A percentile compares a stretch with the other conserved stretches of the same genome.
These are phyloP conservation scores for Xanthoparmelia taractica DNA, from an alignment of 495 filamentous ascomycete species.

Conservation along the genomic window DNA sequence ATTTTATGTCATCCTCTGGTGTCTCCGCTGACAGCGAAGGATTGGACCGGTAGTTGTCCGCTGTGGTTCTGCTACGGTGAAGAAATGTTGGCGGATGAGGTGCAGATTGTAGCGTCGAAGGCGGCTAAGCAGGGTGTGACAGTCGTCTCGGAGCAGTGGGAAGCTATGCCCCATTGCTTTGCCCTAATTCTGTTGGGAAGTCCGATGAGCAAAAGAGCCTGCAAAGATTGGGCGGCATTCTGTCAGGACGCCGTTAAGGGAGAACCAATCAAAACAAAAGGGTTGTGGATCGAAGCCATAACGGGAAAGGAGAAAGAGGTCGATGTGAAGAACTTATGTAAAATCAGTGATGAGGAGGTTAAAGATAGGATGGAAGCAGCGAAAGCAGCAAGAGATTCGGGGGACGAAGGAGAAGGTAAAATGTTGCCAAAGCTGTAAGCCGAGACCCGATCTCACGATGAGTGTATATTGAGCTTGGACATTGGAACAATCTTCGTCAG, in stretches of 20 bases:
- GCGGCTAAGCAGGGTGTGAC: constrained; percentile 53
- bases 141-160: constrained; percentile 66
- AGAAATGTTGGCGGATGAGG: constrained; percentile 73
- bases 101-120: constrained; percentile 50
- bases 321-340: constrained; percentile 40
- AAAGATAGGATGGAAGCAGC: constrained; percentile 40
- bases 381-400: constrained; percentile 39
- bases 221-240: constrained; percentile 53
- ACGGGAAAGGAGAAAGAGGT: constrained; percentile 45
- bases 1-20: constrained; percentile 68
- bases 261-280: constrained; percentile 37
- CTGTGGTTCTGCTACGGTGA: constrained; percentile 68
- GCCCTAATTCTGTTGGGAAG: constrained; percentile 52
- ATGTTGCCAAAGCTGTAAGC: constrained; percentile 21
- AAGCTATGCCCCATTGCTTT: constrained; percentile 89
- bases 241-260: constrained; percentile 33
- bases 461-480: too few species aligned
- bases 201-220: constrained; percentile 42
- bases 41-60: constrained; percentile 66
- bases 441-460: not conserved
- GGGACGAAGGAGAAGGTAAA: constrained; percentile 38
- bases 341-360: constrained; percentile 48
- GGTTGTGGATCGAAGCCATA: constrained; percentile 49
- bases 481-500: too few species aligned
- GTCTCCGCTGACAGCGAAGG: constrained; percentile 51